A percentile compares a stretch with the other conserved stretches of the same genome.
These are phyloP conservation scores for Hemileia vastatrix DNA, from an alignment of 1,284 basidiomycete species.

Conservation along the genomic window DNA sequence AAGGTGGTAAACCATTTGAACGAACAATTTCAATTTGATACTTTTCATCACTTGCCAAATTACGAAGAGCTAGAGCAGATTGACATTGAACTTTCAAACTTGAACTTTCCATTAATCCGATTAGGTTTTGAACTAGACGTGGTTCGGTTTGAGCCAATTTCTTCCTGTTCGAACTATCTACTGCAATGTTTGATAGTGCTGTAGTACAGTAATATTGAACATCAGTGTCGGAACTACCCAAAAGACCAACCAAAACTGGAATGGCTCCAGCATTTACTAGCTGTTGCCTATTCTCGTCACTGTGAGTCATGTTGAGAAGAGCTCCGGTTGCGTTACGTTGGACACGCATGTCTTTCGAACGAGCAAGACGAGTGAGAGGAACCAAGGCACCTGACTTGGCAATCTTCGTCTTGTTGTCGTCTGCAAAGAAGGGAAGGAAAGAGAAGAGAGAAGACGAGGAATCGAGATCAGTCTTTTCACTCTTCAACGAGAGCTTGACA, in stretches of 20 bases:
- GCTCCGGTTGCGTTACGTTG: slow-evolving; percentile 98
- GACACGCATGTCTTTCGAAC: slow-evolving; percentile 98
- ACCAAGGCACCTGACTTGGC: slow-evolving; percentile 96
- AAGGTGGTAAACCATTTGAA: slow-evolving; percentile 78
- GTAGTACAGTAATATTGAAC: slow-evolving; percentile 99
- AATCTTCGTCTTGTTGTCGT: slow-evolving; percentile 99
- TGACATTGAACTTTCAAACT: slow-evolving; percentile 98
- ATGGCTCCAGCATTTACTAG: slow-evolving; percentile 97
- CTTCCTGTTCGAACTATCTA: slow-evolving; percentile 88
- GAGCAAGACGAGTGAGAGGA: slow-evolving; percentile 85
- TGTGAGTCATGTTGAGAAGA: slow-evolving; percentile 98
- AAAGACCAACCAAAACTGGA: slow-evolving; percentile 85
- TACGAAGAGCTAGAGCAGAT: slow-evolving; percentile 86
- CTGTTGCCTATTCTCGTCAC: slow-evolving; percentile 92
- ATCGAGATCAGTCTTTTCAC: too few species aligned
- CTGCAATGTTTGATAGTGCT: slow-evolving; percentile 93
- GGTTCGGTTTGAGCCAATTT: slow-evolving; percentile 90
- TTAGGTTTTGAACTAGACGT: slow-evolving; percentile 84
- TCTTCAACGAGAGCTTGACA: too few species aligned
- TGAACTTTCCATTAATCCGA: slow-evolving; percentile 90
- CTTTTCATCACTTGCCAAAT: slow-evolving; percentile 96
- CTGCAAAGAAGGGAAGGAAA: slow-evolving; percentile 47
- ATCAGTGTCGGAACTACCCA: slow-evolving; percentile 95
- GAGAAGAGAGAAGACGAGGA: not conserved
- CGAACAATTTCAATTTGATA: slow-evolving; percentile 98